Conservation (phyloP, 352 stramenopile genomes). For the Thalassiosira livingstoniorum region DNA sequence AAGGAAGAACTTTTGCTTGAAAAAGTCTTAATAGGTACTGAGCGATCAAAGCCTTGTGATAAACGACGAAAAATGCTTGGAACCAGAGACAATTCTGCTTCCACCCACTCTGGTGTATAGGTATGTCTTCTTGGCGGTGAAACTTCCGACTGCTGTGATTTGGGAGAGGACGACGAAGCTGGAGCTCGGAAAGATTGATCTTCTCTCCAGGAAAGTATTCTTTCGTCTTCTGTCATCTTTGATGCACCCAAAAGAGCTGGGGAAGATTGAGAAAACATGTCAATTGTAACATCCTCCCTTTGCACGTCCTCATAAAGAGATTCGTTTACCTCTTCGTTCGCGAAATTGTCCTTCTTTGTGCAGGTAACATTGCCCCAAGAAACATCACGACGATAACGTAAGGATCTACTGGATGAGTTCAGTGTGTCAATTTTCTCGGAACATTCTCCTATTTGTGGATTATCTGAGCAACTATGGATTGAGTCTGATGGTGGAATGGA, state of each 20-base stretch:
- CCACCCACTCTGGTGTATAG: slow-evolving; percentile 43
- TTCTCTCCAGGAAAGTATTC: not conserved
- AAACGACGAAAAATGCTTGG: slow-evolving; percentile 35
- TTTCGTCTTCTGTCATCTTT: not conserved
- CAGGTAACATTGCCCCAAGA: no score
- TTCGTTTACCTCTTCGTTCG: not conserved
- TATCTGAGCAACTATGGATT: no score
- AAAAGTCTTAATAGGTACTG: not conserved
- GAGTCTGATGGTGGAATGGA: no score
- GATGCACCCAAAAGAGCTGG: not conserved
- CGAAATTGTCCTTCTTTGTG: not conserved
- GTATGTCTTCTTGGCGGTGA: not conserved
- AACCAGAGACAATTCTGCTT: slow-evolving; percentile 43
- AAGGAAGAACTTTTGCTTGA: not conserved
- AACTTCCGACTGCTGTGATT: not conserved
- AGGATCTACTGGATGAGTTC: not conserved
- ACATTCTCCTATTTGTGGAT: no score
- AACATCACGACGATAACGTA: no score
- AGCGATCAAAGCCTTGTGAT: not conserved
- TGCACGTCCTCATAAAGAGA: not conserved
- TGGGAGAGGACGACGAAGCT: not conserved
- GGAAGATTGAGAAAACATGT: not conserved
- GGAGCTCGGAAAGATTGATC: not conserved
- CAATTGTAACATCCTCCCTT: no score
- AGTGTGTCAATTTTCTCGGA: not conserved